Base-by-base conservation (phyloP, 306 rosid genomes). In the Lablab purpureus region DNA sequence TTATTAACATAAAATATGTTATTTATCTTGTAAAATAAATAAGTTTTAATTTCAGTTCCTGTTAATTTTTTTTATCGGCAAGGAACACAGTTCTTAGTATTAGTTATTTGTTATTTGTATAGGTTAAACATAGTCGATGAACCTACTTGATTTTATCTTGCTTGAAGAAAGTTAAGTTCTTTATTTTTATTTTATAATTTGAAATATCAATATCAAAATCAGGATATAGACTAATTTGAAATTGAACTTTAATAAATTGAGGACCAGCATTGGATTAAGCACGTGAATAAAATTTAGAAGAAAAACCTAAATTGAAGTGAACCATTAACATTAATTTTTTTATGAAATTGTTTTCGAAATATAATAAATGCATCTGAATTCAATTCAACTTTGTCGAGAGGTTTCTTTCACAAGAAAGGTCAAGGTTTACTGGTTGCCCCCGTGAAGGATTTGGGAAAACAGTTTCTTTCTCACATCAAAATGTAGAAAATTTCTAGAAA, bases 401-500 rank as follows among this genome's bases (percentile, higher is more conserved):
- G 27, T 14, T 56, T 43, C 54, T 5, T 74, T 67, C 55, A 60
- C 64, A 59, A 10, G 45, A 75, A 75, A 49, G 43, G 65, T 36
- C 55, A 75, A 74, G 56, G 50, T 65, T 14, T 18, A 0, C 51
- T 30, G 50, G 5, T 30, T 12, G 49, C 36, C 65, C 23, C 21
- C 59, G 51, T 79, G 54, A 70, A 30, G 43, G 40, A 59, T 21
- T 21, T 69, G 62, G 28, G 65, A 40, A 45, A 50, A 22, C 5
- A 10, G 25, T 25, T 21, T 14, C 30, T 9, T 25, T 41, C 43
- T 8, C 8, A 8, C 43, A 37, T 37, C 46, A 41, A 41, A 41
- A 23, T 45, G 25, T 51, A 41, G 69, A 68, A 68, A 67, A 4
- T 36, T 25, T 68, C 59, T 59, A 63, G 60, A 80, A 78, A 67